Evolutionary conservation across 2,329 filamentous ascomycete genomes (phyloP), one percentile per base, ranked within the genome.

Genomic region (Ceratocystis papillata): DNA sequence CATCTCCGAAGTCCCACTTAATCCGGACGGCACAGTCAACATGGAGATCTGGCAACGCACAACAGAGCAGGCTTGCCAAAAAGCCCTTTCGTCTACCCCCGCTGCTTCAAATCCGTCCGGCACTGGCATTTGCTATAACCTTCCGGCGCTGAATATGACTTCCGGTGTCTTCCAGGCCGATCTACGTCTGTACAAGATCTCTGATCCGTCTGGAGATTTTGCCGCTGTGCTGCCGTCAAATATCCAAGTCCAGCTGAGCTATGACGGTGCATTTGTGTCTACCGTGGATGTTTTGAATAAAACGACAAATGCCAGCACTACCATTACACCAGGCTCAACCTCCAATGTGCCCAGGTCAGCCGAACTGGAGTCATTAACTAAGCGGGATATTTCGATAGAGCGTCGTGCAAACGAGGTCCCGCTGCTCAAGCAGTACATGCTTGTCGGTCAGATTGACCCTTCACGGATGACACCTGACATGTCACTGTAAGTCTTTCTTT

Each of bases 101-200:
- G 77, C 80, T 68, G 82, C 85, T 53, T 81, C 82, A 28, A 93
- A 92, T 70, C 87, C 88, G 4, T 87, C 88, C 8, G 90, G 90
- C 63, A 83, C 90, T 61, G 87, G 87, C 67, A 83, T 89, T 61
- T 95, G 90, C 80, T 94, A 93, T 77, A 95, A 94, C 73, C 75
- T 95, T 28, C 85, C 87, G 0, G 83, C 83, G 48, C 80, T 90
- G 67, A 82, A 93, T 76, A 83, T 82, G 70, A 75, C 75, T 3
- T 85, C 82, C 0, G 89, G 89, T 37, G 77, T 84, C 17, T 94
- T 94, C 73, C 83, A 88, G 74, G 88, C 89, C 37, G 89, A 94
- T 73, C 75, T 94, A 63, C 81, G 89, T 65, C 77, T 94, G 68
- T 94, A 85, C 76, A 85, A 87, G 74, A 76, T 92, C 60, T 85